These are phyloP conservation scores for Verticillium albo-atrum DNA, from an alignment of 2,329 filamentous ascomycete species.

Conservation along the genomic window DNA sequence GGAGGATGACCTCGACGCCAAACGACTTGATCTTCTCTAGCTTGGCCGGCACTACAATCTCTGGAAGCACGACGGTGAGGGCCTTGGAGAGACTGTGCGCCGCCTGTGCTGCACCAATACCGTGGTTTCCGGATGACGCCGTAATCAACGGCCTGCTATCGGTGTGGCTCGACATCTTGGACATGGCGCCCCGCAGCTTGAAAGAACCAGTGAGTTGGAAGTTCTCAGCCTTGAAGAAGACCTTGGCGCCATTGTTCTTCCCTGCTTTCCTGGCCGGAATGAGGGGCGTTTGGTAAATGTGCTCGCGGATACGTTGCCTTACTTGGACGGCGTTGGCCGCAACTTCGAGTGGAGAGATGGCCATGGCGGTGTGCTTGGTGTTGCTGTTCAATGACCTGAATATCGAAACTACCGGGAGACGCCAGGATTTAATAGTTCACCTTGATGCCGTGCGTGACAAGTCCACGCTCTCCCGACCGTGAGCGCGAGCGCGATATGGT, in stretches of 20 bases:
- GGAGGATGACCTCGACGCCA: conserved; percentile 14
- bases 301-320: conserved; percentile 10
- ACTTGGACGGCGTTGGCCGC: conserved; percentile 12
- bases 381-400: too few relatives aligned
- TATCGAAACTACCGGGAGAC: too few relatives aligned
- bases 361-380: not conserved
- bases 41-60: conserved; percentile 14
- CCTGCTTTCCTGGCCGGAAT: conserved; percentile 9
- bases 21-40: conserved; percentile 15
- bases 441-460: too few relatives aligned
- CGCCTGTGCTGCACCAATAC: conserved; percentile 15
- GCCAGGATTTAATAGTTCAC: too few relatives aligned
- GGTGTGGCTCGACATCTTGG: conserved; percentile 15
- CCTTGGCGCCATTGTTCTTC: not conserved
- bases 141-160: conserved; percentile 11
- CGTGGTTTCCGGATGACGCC: conserved; percentile 17
- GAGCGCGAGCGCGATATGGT: too few relatives aligned
- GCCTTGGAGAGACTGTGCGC: conserved; percentile 5
- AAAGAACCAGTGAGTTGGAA: conserved; percentile 20
- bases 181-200: conserved; percentile 19
- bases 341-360: conserved; percentile 4
- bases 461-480: not conserved
- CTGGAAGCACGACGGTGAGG: conserved; percentile 15
- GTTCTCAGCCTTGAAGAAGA: conserved; percentile 20
- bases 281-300: conserved; percentile 17